Evolutionary conservation across 2,329 filamentous ascomycete genomes (phyloP).

Genomic region (Chaetoscypha palmicola): DNA sequence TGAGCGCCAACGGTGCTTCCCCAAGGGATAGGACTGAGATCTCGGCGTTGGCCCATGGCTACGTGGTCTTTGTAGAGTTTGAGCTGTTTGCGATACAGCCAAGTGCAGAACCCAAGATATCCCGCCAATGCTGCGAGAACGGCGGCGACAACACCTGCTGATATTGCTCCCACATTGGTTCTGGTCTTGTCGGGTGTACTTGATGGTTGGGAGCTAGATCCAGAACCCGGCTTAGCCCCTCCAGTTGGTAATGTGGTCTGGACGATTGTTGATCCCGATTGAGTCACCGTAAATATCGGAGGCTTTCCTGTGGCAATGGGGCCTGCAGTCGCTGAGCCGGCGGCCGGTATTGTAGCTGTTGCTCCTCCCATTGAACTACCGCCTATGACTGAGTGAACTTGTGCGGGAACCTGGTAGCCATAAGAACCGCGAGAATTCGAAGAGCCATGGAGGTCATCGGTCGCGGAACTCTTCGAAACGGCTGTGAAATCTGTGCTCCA

Average conservation of each 20-base stretch:
- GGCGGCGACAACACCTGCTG: constrained; percentile 54
- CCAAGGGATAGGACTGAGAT: constrained; percentile 31
- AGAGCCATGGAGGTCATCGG: constrained; percentile 10
- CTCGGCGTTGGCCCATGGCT: constrained; percentile 54
- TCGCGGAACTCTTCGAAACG: constrained; percentile 29
- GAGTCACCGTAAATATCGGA: constrained; percentile 61
- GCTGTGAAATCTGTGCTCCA: constrained; percentile 60
- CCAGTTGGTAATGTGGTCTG: constrained; percentile 32
- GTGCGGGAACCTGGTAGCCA: constrained; percentile 58
- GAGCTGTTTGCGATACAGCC: constrained; percentile 67
- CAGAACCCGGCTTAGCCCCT: background rate
- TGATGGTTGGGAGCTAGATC: constrained; percentile 3
- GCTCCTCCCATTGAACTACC: constrained; percentile 55
- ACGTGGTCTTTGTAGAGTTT: constrained; percentile 64
- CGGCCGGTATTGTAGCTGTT: constrained; percentile 57
- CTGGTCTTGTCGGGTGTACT: constrained; percentile 26
- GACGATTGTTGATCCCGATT: constrained; percentile 38
- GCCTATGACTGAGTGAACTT: constrained; percentile 56
- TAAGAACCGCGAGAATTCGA: constrained; percentile 50
- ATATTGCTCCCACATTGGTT: constrained; percentile 38
- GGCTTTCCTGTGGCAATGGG: constrained; percentile 65
- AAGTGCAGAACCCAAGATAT: constrained; percentile 65
- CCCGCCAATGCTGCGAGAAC: constrained; percentile 52
- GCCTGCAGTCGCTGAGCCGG: constrained; percentile 55
- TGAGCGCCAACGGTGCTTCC: constrained; percentile 30